These are phyloP conservation scores for Aspergillus pseudoglaucus DNA, from an alignment of 2,329 filamentous ascomycete genomes.

Conservation along the genomic window DNA sequence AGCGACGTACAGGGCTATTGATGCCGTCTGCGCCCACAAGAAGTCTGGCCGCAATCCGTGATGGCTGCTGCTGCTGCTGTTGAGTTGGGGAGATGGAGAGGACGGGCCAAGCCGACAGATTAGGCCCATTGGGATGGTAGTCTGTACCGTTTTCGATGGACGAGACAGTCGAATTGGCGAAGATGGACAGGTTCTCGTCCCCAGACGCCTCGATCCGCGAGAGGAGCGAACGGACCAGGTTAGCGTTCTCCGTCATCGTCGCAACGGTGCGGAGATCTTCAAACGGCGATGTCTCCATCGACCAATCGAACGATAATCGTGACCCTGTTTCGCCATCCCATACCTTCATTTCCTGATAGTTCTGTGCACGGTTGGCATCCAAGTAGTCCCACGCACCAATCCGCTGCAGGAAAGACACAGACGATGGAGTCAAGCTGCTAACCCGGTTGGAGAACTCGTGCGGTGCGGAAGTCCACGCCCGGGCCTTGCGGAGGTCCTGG, in stretches of 20 bases:
- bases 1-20: constrained; percentile 85
- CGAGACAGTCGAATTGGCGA: constrained; percentile 71
- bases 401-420: constrained; percentile 70
- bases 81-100: constrained; percentile 60
- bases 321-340: constrained; percentile 92
- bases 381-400: constrained; percentile 84
- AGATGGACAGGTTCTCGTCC: constrained; percentile 53
- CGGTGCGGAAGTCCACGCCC: constrained; percentile 59
- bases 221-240: constrained; percentile 74
- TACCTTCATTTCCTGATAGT: constrained; percentile 94
- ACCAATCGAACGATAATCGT: constrained; percentile 82
- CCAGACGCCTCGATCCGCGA: constrained; percentile 64
- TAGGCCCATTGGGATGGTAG: constrained; percentile 59
- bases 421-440: constrained; percentile 86
- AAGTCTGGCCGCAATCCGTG: constrained; percentile 67
- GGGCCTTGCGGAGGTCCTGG: constrained; percentile 69
- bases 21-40: constrained; percentile 90
- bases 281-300: constrained; percentile 39
- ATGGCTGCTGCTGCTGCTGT: constrained; percentile 22
- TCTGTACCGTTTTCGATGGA: constrained; percentile 68
- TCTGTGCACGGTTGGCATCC: constrained; percentile 65
- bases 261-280: constrained; percentile 62
- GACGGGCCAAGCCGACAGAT: constrained; percentile 83
- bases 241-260: constrained; percentile 94
- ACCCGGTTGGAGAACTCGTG: constrained; percentile 85